Base-by-base conservation (phyloP, 2,329 filamentous ascomycete genomes). In the Penicillium griseofulvum region DNA sequence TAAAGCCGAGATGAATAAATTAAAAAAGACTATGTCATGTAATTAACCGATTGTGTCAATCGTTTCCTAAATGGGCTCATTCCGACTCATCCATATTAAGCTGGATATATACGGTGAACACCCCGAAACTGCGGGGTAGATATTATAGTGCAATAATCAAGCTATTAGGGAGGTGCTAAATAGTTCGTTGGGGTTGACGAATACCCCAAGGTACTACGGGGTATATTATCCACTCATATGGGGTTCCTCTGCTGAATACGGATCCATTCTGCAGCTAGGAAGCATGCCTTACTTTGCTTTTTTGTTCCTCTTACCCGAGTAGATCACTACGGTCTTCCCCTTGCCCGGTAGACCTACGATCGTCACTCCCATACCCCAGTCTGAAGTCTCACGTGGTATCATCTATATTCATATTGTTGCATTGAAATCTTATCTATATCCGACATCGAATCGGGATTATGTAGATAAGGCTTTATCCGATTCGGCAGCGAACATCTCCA, bases 401-500 rank as follows among this genome's bases (percentile, higher is more conserved):
- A n/a, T 37, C 24, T 41, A 45, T 42, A 29, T 39, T 48, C 17
- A 31, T 45, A 52, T 33, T n/a, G 36, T 33, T 33, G 34, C 26
- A 43, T 45, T 54, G n/a, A 19, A 19, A n/a, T 37, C 33, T 39
- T 59, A 53, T 61, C 9, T 54, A 57, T 48, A 57, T 55, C 33
- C 49, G 24, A 50, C 56, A 54, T 62, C 36, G 52, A 48, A 49
- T 63, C 58, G 52, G 57, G 52, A 56, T 53, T 46, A 53, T 43
- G 33, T 34, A 51, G 26, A 24, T 22, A 50, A 12, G 26, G 24
- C 33, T 47, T 47, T 53, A 42, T 36, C 36, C 19, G 60, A 44
- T 17, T 45, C 44, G 36, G 69, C 45, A 38, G 54, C 56, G 63
- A 77, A 73, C 53, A 79, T 61, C 58, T 82, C 78, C 72, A 80